Evolutionary conservation across 1,284 basidiomycete genomes (phyloP), one percentile per base, ranked within the genome.

Genomic region (Crucibulum parvulum): DNA sequence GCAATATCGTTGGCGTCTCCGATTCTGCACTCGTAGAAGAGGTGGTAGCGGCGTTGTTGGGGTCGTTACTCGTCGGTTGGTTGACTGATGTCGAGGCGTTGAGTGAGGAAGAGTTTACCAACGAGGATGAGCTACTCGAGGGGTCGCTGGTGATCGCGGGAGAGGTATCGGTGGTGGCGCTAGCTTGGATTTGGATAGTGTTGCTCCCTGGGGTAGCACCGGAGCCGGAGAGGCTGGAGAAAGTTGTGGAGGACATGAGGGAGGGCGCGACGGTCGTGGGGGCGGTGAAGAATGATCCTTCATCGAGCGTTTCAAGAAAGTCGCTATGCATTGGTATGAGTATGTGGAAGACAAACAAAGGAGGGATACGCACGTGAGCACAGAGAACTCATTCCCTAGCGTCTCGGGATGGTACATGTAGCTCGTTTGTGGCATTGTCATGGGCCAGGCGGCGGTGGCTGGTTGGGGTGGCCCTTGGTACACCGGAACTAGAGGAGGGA

Each of bases 341-440:
- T 16, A 8, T n/a, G 24, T 37, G 15, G 51, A 48, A 51, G 45
- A 62, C 51, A 47, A 56, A 5, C 5, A 31, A 31, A 31, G 31
- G 53, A 37, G 38, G 38, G 67, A 38, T 38, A 84, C 87, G 66
- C 76, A 91, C 91, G 88, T 91, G 56, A 93, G 82, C 43, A 91
- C 88, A 4, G 91, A 90, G 69, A 94, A 93, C 70, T 94, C 92
- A 70, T 91, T 93, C 13, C 90, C 90, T 45, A 91, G 78, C 0
- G 85, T 88, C 66, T 91, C 90, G 55, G 87, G 84, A 58, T 86
- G 87, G 68, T 90, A 91, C 50, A 88, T 74, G 71, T 86, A 89
- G 8, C 81, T 73, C 55, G 78, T 77, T 61, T 85, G 83, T 1
- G 80, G 69, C 2, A 75, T 68, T 16, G 76, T 74, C 72, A 87